Conservation (phyloP, 805 yeast species). For the Saturnispora hagleri region DNA sequence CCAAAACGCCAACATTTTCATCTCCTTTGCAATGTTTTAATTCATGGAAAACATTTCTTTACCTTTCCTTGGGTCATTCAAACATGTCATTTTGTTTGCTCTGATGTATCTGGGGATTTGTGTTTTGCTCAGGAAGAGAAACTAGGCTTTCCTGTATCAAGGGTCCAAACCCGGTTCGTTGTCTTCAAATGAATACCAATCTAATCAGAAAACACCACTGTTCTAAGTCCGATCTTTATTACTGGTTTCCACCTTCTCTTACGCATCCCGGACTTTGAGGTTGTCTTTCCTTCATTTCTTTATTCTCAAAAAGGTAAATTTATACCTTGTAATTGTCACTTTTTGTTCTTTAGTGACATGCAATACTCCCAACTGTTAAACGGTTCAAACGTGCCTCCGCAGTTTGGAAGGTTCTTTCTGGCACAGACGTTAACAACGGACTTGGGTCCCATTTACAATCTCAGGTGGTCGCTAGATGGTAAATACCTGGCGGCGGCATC, state of each 20-base stretch:
- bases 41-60: too few relatives aligned
- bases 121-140: background rate
- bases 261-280: background rate
- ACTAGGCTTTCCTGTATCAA: background rate
- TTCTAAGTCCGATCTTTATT: background rate
- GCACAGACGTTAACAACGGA: slow-evolving; percentile 3
- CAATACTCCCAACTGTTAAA: slow-evolving; percentile 5
- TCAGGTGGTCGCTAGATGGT: slow-evolving; percentile 73
- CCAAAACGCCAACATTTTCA: background rate
- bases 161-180: too few relatives aligned
- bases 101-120: background rate
- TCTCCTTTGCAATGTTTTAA: background rate
- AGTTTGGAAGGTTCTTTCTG: slow-evolving; percentile 4
- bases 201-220: background rate
- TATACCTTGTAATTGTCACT: background rate
- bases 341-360: background rate
- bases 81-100: background rate
- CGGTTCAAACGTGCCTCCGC: slow-evolving; percentile 7
- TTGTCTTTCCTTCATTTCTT: background rate
- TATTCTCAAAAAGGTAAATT: background rate
- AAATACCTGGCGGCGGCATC: slow-evolving; percentile 80
- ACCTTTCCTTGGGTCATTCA: too few relatives aligned
- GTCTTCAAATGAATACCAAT: background rate
- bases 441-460: slow-evolving; percentile 51
- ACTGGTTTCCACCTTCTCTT: background rate